Base-by-base conservation (phyloP, 2,329 filamentous ascomycete species). In the Uncinocarpus reesii region DNA sequence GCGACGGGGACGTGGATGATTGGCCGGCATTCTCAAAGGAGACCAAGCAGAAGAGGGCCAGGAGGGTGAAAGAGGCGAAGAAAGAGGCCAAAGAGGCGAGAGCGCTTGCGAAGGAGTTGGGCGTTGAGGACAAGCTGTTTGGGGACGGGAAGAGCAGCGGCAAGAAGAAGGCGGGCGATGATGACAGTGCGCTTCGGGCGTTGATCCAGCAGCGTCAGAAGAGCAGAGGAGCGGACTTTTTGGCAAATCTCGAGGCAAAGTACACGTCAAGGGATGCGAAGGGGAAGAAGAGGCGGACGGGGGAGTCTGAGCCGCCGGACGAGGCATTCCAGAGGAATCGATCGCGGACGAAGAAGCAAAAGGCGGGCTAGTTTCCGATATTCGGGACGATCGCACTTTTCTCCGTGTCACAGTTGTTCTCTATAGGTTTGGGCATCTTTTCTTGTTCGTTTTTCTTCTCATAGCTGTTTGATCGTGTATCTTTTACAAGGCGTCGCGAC, bases 171-270 rank as follows among this genome's bases (percentile, higher is more conserved):
- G 29, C 29, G 11, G 54, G 47, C 55, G 45, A 63, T 60, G 47
- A 65, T 63, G 59, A 59, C 23, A 58, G 56, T n/a, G 70, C 69
- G 52, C 70, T 94, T 32, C 79, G 81, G n/a, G 84, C 84, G 1
- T 63, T 93, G 59, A 94, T 94, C 53, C 76, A 78, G 61, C 74
- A 77, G 59, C 78, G 83, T 40, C 84, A 92, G 62, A 73, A 82
- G 56, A 74, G 75, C 35, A 72, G 84, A 28, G 72, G 68, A 8
- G 67, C 68, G 23, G 71, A 70, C 31, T 87, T 93, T 62, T 69
- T 94, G 20, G 84, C 85, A 53, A 71, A 77, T 42, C 66, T 95
- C 42, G 86, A 86, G 50, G 84, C 81, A 42, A 93, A 90, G 67
- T 93, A 93, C 58, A 69, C 51, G 41, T 42, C 56, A 23, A 60